phyloP scores from a whole-genome alignment of 2,329 filamentous ascomycete genomes.

The Cladorrhinum sp. region DNA sequence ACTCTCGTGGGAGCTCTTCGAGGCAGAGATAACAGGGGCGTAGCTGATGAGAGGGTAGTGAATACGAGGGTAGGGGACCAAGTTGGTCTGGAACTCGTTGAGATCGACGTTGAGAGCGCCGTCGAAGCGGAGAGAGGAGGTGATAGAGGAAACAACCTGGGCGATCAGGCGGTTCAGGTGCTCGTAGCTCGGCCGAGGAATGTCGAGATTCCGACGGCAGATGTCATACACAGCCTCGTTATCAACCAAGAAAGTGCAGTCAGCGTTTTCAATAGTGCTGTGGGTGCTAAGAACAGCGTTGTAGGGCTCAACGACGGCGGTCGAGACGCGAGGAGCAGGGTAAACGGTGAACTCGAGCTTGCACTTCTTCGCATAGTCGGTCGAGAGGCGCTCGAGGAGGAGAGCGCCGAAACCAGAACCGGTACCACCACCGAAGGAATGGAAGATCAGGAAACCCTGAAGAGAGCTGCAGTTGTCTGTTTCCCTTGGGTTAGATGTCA shows the following conservation, averaged over 20 bases:
- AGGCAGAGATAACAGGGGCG: conserved; percentile 66
- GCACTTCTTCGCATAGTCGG: conserved; percentile 73
- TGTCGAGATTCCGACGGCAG: conserved; percentile 68
- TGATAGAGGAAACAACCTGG: conserved; percentile 73
- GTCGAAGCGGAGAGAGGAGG: conserved; percentile 68
- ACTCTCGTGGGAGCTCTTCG: conserved; percentile 80
- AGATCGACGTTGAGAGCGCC: conserved; percentile 71
- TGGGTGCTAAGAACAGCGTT: conserved; percentile 71
- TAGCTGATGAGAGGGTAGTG: conserved; percentile 74
- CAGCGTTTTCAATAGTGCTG: conserved; percentile 74
- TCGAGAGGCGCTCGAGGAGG: conserved; percentile 68
- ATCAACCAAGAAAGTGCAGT: conserved; percentile 74
- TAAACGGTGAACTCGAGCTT: conserved; percentile 75
- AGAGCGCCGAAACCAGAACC: conserved; percentile 71
- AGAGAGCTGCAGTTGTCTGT: conserved; percentile 70
- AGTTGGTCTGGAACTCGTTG: conserved; percentile 76
- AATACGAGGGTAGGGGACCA: conserved; percentile 71
- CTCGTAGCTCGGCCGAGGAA: conserved; percentile 66
- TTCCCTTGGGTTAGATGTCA: conserved; percentile 14
- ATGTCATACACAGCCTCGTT: conserved; percentile 76
- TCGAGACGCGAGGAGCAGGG: conserved; percentile 67
- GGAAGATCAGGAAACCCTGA: conserved; percentile 72
- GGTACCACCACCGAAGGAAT: conserved; percentile 71
- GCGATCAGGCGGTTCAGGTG: conserved; percentile 71
- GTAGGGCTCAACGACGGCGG: conserved; percentile 70